These are phyloP conservation scores for Lentinula aciculospora DNA, from an alignment of 768 basidiomycete species.

Conservation along the genomic window DNA sequence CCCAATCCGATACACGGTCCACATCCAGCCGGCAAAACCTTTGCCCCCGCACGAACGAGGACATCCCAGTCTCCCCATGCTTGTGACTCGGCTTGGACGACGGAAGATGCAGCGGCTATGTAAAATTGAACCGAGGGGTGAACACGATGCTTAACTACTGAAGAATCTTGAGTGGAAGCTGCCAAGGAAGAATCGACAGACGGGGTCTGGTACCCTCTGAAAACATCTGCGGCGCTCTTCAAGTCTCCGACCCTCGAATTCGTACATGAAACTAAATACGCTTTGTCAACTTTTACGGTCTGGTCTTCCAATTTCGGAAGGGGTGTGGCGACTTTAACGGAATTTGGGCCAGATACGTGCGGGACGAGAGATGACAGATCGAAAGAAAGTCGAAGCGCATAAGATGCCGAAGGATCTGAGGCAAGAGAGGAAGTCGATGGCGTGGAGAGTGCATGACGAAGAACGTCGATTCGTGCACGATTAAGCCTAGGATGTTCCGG, in stretches of 20 bases:
- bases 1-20: conserved; percentile 98
- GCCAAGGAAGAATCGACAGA: background rate
- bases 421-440: conserved; percentile 21
- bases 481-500: conserved; percentile 88
- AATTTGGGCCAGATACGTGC: conserved; percentile 95
- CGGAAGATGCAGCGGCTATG: conserved; percentile 90
- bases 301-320: conserved; percentile 74
- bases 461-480: conserved; percentile 56
- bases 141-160: conserved; percentile 43
- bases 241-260: conserved; percentile 96
- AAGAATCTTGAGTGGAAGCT: background rate
- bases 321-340: conserved; percentile 94
- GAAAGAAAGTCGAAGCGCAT: conserved; percentile 84
- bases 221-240: conserved; percentile 85
- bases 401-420: conserved; percentile 76
- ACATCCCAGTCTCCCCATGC: conserved; percentile 82
- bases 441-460: conserved; percentile 34
- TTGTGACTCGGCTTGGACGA: conserved; percentile 90
- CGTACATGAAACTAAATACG: conserved; percentile 97
- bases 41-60: conserved; percentile 84
- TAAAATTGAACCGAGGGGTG: conserved; percentile 94
- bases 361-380: conserved; percentile 93
- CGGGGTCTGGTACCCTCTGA: conserved; percentile 42
- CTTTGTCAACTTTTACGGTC: conserved; percentile 86
- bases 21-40: conserved; percentile 90